Base-by-base conservation (phyloP, 225 moss, liverwort and hornwort species). In the Physcomitrellopsis africana region DNA sequence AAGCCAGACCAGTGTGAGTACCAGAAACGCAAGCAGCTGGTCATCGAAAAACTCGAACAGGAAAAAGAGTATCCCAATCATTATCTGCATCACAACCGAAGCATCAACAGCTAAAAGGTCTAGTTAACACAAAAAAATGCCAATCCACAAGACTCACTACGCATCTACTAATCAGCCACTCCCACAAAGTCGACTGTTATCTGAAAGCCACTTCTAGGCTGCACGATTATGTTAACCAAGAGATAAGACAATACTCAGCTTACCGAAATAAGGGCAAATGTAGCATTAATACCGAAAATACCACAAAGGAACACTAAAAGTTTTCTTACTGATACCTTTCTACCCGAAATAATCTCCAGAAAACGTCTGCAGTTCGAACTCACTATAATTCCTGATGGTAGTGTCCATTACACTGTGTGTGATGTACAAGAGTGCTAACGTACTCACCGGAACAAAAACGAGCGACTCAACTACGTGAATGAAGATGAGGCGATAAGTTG, bases 401-500 rank as follows among this genome's bases (percentile, higher is more conserved):
- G 37, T 37, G n/a, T 51, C 26, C 16, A 58, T 8, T 43, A 16
- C 9, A 18, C 1, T 12, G 54, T 52, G 41, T 13, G 16, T 29
- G 58, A 42, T 37, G 18, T 37, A 24, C 63, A 51, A 12, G 27
- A n/a, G 15, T 23, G 68, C 29, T 32, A 26, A 68, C 14, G 15
- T 46, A 76, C 91, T 86, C 66, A 91, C 91, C 69, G 91, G 91
- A 62, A 91, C 91, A 77, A 91, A 91, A 43, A 91, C 91, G 68
- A 91, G 88, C 42, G 91, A 91, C 71, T 91, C 91, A 41, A 91
- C 80, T 59, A 91, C 91, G 59, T 91, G 91, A 46, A 91, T 83
- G 80, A 91, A 91, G 79, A 96, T 96, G 58, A 96, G 96, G 65
- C 94, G 94, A 71, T 92, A 96, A 3, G 94, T 96, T 24, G 96